Conservation (phyloP, 108 stramenopile genomes). For the Nannochloropsis gaditana region DNA sequence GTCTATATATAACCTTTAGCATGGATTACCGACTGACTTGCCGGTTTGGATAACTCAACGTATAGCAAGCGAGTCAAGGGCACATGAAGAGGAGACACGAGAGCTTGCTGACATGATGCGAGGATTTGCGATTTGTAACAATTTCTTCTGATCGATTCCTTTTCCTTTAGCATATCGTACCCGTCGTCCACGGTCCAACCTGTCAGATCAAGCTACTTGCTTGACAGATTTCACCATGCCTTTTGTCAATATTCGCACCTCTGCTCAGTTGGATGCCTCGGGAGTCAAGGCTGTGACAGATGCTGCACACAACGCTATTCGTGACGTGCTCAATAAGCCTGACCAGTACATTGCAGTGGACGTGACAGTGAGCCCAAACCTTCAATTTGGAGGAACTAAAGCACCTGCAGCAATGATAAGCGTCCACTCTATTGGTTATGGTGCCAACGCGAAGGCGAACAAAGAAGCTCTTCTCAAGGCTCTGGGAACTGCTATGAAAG, state of each 20-base stretch:
- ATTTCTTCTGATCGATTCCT: too few species aligned
- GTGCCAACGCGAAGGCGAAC: background rate
- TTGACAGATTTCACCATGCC: background rate
- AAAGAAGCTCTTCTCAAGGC: background rate
- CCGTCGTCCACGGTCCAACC: too few species aligned
- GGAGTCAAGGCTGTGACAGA: slow-evolving; percentile 7
- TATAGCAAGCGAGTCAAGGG: too few species aligned
- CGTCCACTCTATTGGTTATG: background rate
- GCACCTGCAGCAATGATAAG: background rate
- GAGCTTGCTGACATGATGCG: too few species aligned
- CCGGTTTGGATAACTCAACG: too few species aligned
- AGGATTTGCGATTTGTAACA: too few species aligned
- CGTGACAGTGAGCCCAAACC: background rate
- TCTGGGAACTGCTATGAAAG: background rate
- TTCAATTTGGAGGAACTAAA: background rate
- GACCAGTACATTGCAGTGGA: background rate
- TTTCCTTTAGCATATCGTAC: too few species aligned
- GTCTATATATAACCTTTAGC: too few species aligned
- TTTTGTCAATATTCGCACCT: slow-evolving; percentile 11
- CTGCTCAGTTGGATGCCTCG: background rate
- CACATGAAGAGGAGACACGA: too few species aligned
- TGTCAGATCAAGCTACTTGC: too few species aligned
- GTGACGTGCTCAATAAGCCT: background rate
- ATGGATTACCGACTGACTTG: too few species aligned
- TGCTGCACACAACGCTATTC: background rate